Evolutionary conservation across 768 basidiomycete genomes (phyloP), one percentile per base, ranked within the genome.

Genomic region (Sarcodon sp.): DNA sequence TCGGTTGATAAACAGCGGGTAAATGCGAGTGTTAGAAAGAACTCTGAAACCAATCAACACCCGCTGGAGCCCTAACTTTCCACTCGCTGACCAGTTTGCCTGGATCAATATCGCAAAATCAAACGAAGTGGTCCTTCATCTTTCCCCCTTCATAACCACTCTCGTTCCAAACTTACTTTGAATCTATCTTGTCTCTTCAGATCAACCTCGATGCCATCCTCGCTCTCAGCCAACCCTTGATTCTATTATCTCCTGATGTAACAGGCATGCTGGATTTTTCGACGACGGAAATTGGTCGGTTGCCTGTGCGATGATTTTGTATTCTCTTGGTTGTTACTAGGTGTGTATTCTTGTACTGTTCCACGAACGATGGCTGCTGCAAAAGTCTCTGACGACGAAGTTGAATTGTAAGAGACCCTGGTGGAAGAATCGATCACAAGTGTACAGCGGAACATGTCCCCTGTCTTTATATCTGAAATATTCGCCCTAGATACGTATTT

Each of bases 41-140:
- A 7, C 27, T 41, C 47, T 61, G 61, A 6, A 50, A 18, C 61
- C 59, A 63, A 13, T 18, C 33, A 18, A 55, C 35, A 32, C 65
- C 64, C 6, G 59, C 55, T 2, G 72, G 68, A 0, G 64, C 68
- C 54, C 68, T 73, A 43, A 77, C 64, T 50, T 79, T 77, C 71
- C 76, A 80, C 50, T 71, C 16, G 13, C 39, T 41, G 39, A 41
- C 39, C 7, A 41, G 39, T 47, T 62, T 64, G 10, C 70, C 72
- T 11, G 64, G 66, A 8, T 61, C 67, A 32, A 78, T 59, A 27
- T 59, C 65, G 60, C 69, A 65, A 48, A 60, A 62, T 76, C 77
- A 81, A 57, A 77, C 75, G 55, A 73, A 73, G 49, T 66, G 66
- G 1, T 79, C 80, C 43, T 78, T 71, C 61, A 73, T 73, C 62